Evolutionary conservation across 108 stramenopile genomes (phyloP).

Genomic region (Nannochloropsis oceanica): DNA sequence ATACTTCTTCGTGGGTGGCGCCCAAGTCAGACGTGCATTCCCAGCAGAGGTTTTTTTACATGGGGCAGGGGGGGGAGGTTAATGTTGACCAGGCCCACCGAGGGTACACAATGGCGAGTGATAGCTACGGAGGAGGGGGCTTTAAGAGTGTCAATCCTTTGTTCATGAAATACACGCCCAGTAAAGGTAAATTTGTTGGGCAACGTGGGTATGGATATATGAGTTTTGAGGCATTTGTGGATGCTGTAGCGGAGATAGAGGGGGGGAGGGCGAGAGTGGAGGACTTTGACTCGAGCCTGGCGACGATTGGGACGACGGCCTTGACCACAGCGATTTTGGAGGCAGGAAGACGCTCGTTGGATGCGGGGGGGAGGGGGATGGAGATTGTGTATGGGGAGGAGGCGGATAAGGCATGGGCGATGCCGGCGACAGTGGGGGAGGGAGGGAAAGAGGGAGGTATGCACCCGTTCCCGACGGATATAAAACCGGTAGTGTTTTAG

Average conservation of each 20-base stretch:
- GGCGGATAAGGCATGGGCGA: background rate
- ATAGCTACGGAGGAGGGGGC: constrained; percentile 48
- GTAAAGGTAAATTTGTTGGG: constrained; percentile 72
- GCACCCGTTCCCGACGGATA: background rate
- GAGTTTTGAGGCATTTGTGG: constrained; percentile 73
- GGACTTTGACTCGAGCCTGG: constrained; percentile 69
- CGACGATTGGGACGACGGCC: constrained; percentile 78
- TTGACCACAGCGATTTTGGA: constrained; percentile 96
- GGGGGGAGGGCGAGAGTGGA: constrained; percentile 45
- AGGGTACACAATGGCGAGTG: constrained; percentile 78
- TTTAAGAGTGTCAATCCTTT: constrained; percentile 89
- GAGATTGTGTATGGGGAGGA: constrained; percentile 65
- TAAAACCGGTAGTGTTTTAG: background rate
- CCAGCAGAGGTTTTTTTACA: constrained; percentile 99
- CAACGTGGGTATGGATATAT: constrained; percentile 89
- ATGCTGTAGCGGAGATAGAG: constrained; percentile 45
- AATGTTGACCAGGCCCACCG: constrained; percentile 97
- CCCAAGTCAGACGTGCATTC: constrained; percentile 92
- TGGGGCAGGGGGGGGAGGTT: constrained; percentile 88
- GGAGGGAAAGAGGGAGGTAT: background rate
- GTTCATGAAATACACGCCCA: constrained; percentile 98
- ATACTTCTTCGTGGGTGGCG: constrained; percentile 92
- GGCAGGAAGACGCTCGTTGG: constrained; percentile 78
- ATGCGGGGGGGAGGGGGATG: constrained; percentile 63
- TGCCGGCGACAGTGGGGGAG: background rate